Conservation (phyloP, 352 stramenopile species). For the Globisporangium lucens region DNA sequence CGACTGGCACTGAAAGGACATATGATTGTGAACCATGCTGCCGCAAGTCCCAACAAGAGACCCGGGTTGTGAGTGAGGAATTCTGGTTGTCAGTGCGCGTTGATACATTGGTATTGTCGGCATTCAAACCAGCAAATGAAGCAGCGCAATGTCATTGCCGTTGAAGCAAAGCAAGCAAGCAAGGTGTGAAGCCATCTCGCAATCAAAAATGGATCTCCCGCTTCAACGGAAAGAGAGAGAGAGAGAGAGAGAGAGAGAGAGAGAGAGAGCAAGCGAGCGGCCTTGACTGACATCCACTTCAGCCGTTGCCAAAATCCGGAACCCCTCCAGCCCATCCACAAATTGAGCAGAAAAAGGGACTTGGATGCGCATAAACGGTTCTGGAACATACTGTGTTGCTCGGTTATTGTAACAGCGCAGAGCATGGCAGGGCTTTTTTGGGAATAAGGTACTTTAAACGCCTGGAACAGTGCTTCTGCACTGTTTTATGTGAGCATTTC, state of each 20-base stretch:
- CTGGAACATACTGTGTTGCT: background rate
- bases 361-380: background rate
- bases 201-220: background rate
- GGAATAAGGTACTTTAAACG: background rate
- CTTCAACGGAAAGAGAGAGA: too few relatives aligned
- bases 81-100: too few relatives aligned
- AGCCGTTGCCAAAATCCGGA: background rate
- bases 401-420: background rate
- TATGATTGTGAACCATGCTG: too few relatives aligned
- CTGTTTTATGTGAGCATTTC: slow-evolving; percentile 3
- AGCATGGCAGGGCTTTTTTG: too few relatives aligned
- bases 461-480: background rate
- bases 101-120: too few relatives aligned
- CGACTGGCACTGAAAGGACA: too few relatives aligned
- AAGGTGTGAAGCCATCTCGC: background rate
- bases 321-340: background rate
- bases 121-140: too few relatives aligned
- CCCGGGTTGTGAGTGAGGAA: too few relatives aligned
- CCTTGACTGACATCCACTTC: background rate
- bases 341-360: background rate
- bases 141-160: background rate
- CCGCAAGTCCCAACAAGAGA: too few relatives aligned
- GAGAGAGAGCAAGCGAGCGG: background rate
- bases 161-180: background rate
- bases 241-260: too few relatives aligned